Base-by-base conservation (phyloP, 169 alveolate species). In the Cryptosporidium sp. region DNA sequence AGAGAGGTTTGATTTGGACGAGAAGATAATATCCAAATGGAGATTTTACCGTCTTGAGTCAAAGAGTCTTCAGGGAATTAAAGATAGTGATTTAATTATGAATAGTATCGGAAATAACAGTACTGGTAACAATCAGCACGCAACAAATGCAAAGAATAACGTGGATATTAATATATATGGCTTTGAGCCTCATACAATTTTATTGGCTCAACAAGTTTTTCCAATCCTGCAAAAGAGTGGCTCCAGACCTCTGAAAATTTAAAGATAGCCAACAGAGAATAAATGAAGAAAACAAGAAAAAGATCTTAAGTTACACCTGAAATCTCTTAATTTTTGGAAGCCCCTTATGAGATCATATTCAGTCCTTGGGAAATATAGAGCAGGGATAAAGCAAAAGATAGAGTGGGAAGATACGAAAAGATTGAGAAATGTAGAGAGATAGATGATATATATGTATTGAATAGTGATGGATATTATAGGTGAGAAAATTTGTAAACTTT, bases 221-320 rank as follows among this genome's bases (percentile, higher is more conserved):
- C 73, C 55, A 26, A 37, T n/a, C 9, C 52, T 41, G 5, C 75
- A 41, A 18, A 80, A 59, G 74, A 62, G 48, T n/a, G 55, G 70
- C 68, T 80, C 89, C 31, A 80, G 89, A 31, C 89, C 89, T 6
- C 80, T 80, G 29, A 35, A 74, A 33, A 80, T 80, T 14, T 80
- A 41, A 29, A 16, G 41, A 21, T n/a, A 29, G 51, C 55, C 12
- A 55, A 55, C 5, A 21, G 23, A n/a, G 39, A 61, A 41, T 5
- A 41, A 41, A 8, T 9, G 9, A 41, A 41, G 3, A 16, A 41
- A 41, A 41, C 1, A 8, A 41, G 10, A 6, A 8, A 39, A 0
- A 12, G 14, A 39, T 39, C 8, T 39, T 12, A 39, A 0, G 45
- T 39, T 39, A 39, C 14, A 39, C 45, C 45, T 39, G 39, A 3